Percentiles rank a stretch among this genome's conserved stretches.
Evolutionary conservation across 129 eudicot genomes (phyloP).

Genomic region (Saposhnikovia divaricata): DNA sequence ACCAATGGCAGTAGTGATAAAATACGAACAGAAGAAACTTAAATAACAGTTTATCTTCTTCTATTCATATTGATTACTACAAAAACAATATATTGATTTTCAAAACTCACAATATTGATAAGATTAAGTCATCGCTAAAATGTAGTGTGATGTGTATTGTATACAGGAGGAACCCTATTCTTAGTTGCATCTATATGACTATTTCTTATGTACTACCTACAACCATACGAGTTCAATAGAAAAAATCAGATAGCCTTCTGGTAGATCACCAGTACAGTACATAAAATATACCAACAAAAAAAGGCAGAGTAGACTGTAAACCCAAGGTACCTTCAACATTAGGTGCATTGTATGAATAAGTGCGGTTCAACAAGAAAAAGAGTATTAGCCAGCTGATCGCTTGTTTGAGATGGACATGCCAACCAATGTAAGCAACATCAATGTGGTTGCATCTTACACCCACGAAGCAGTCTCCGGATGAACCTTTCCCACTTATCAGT

Average conservation of each 20-base stretch:
- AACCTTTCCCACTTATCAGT: slow-evolving; percentile 21
- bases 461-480: slow-evolving; percentile 7
- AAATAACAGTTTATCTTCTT: not conserved
- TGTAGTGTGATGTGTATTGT: not conserved
- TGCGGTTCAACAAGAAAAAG: slow-evolving; percentile 28
- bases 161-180: not conserved
- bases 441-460: slow-evolving; percentile 16
- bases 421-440: slow-evolving; percentile 19
- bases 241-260: not conserved
- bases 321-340: slow-evolving; percentile 51
- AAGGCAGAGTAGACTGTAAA: not conserved
- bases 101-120: not conserved
- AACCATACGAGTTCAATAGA: not conserved
- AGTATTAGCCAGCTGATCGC: slow-evolving; percentile 28
- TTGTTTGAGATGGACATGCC: slow-evolving; percentile 30
- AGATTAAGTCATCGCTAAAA: not conserved
- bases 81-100: not conserved
- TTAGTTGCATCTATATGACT: not conserved
- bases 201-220: not conserved
- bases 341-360: slow-evolving; percentile 32
- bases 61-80: not conserved
- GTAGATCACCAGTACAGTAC: not conserved
- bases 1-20: not conserved
- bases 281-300: not conserved
- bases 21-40: not conserved